phyloP scores from a whole-genome alignment of 306 rosid species.

The Mimosa pudica region DNA sequence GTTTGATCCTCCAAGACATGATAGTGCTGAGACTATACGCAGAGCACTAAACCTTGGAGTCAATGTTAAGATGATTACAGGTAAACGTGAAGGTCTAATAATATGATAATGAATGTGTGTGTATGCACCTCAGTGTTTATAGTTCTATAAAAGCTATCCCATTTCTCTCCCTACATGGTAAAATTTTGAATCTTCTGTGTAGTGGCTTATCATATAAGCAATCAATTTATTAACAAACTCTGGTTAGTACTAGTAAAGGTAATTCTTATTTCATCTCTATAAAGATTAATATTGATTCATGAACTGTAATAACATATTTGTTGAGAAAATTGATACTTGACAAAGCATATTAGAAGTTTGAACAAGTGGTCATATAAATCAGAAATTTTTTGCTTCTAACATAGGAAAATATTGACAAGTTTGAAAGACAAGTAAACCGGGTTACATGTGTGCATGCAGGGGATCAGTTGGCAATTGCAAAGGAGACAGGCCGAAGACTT shows the following conservation, averaged over 20 bases:
- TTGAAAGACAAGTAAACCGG: constrained; percentile 20
- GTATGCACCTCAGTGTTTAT: background rate
- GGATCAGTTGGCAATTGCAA: constrained; percentile 85
- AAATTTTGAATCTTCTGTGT: constrained; percentile 1
- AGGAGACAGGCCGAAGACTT: constrained; percentile 88
- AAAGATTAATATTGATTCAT: background rate
- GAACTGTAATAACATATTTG: background rate
- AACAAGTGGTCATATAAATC: background rate
- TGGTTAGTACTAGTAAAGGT: background rate
- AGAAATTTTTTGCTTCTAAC: constrained; percentile 9
- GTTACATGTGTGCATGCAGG: constrained; percentile 50
- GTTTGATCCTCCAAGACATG: constrained; percentile 94
- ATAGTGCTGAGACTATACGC: constrained; percentile 87
- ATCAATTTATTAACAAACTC: background rate
- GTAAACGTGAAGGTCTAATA: constrained; percentile 42
- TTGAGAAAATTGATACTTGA: background rate
- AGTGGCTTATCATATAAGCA: background rate
- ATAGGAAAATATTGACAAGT: constrained; percentile 17
- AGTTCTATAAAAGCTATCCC: constrained; percentile 2
- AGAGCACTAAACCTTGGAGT: constrained; percentile 92
- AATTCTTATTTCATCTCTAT: background rate
- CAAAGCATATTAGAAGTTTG: background rate
- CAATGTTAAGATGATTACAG: constrained; percentile 90
- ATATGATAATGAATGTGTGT: background rate
- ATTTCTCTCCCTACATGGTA: constrained; percentile 14